A percentile compares a stretch with the other conserved stretches of the same genome.
phyloP scores from a whole-genome alignment of 495 filamentous ascomycete species.

The Neurospora hispaniola region DNA sequence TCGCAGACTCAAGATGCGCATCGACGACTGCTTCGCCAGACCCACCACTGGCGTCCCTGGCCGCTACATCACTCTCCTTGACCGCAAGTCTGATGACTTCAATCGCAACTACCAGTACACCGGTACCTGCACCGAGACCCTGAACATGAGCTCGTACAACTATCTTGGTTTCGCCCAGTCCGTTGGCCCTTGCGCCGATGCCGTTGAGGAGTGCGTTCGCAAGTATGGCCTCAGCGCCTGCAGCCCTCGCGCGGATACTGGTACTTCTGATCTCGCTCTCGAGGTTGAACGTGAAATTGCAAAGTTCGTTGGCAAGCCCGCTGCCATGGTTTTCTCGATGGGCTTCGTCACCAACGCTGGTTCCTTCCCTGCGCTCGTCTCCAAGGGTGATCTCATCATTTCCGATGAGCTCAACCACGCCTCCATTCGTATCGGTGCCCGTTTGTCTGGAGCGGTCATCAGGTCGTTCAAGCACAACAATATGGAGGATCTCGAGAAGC shows the following conservation, averaged over 20 bases:
- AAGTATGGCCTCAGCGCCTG: slow-evolving; percentile 72
- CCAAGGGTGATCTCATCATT: slow-evolving; percentile 84
- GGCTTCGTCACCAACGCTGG: slow-evolving; percentile 91
- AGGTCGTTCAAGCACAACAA: slow-evolving; percentile 96
- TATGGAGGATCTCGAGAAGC: slow-evolving; percentile 73
- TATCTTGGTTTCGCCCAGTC: slow-evolving; percentile 98
- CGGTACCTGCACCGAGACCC: slow-evolving; percentile 85
- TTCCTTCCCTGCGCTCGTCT: slow-evolving; percentile 79
- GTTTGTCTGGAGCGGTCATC: slow-evolving; percentile 89
- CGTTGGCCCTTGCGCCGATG: slow-evolving; percentile 91
- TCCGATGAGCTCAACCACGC: slow-evolving; percentile 97
- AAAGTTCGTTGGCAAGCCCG: slow-evolving; percentile 83
- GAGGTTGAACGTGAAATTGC: slow-evolving; percentile 88
- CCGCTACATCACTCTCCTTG: slow-evolving; percentile 82
- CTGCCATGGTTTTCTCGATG: slow-evolving; percentile 97
- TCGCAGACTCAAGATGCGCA: slow-evolving; percentile 78
- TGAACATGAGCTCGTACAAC: slow-evolving; percentile 99
- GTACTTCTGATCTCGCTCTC: slow-evolving; percentile 75
- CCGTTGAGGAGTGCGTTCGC: slow-evolving; percentile 73
- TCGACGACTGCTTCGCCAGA: slow-evolving; percentile 92
- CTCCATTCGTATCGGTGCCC: slow-evolving; percentile 89
- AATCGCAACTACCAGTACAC: slow-evolving; percentile 80
- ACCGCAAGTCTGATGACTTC: slow-evolving; percentile 77
- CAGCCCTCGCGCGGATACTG: slow-evolving; percentile 73
- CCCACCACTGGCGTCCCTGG: slow-evolving; percentile 90